Evolutionary conservation across 805 yeast species (phyloP).

Genomic region (Osmozyma mogii): DNA sequence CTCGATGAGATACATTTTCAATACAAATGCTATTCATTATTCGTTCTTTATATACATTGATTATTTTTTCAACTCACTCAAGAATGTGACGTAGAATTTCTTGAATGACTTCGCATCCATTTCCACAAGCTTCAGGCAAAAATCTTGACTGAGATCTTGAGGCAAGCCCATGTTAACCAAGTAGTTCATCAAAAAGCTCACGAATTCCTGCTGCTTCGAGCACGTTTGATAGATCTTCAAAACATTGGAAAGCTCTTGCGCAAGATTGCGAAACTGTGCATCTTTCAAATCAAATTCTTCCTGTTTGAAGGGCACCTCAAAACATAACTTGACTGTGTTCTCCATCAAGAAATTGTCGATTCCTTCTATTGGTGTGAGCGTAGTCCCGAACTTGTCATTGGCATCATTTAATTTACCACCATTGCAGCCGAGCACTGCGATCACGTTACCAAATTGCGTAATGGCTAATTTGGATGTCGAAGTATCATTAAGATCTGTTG

Average conservation of each 20-base stretch:
- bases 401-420: conserved; percentile 57
- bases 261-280: conserved; percentile 68
- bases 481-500: conserved; percentile 57
- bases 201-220: conserved; percentile 35
- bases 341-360: conserved; percentile 64
- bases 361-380: conserved; percentile 54
- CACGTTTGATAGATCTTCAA: conserved; percentile 45
- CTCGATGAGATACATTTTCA: too few species aligned
- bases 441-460: conserved; percentile 57
- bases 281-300: conserved; percentile 61
- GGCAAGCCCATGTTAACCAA: conserved; percentile 54
- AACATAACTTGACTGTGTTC: conserved; percentile 56
- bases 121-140: conserved; percentile 50
- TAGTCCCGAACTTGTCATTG: conserved; percentile 43
- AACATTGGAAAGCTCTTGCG: conserved; percentile 65
- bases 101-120: conserved; percentile 58
- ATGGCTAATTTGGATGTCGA: conserved; percentile 62
- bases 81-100: conserved; percentile 52
- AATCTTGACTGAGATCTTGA: conserved; percentile 48
- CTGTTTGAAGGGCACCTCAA: conserved; percentile 75
- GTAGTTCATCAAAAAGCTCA: conserved; percentile 42
- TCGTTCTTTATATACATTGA: conserved; percentile 3
- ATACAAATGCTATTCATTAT: conserved; percentile 3
- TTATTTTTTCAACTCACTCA: conserved; percentile 25
- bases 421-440: conserved; percentile 53